These are phyloP conservation scores for Phellopilus nigrolimitatus DNA, from an alignment of 1,284 basidiomycete genomes.

Conservation along the genomic window DNA sequence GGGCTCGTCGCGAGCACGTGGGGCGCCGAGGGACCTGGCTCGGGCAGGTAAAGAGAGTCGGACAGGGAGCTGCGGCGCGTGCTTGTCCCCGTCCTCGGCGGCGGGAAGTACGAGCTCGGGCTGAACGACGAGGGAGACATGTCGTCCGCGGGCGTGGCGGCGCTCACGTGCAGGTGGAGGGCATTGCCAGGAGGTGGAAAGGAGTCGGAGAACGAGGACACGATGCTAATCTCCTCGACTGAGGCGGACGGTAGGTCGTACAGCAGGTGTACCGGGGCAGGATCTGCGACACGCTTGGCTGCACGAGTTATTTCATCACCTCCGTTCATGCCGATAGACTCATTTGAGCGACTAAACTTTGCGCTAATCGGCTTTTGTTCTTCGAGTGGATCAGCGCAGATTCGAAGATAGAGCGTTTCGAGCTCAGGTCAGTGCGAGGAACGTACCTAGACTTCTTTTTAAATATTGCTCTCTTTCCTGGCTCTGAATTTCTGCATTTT, in stretches of 20 bases:
- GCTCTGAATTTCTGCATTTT: too few species aligned
- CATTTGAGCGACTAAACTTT: background rate
- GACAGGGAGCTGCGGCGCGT: background rate
- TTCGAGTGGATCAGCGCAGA: too few species aligned
- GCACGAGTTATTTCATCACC: background rate
- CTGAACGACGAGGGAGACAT: too few species aligned
- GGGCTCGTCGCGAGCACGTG: background rate
- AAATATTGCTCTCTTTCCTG: too few species aligned
- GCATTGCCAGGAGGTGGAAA: constrained; percentile 2
- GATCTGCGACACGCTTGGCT: background rate
- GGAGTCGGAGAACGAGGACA: background rate
- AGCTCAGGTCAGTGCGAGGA: too few species aligned
- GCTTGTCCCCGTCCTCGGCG: background rate
- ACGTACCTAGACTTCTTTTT: too few species aligned
- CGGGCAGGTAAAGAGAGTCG: background rate
- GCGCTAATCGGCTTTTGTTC: too few species aligned
- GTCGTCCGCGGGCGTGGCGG: background rate
- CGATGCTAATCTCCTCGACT: background rate
- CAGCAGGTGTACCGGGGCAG: background rate
- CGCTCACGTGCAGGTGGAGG: constrained; percentile 4
- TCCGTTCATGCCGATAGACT: background rate
- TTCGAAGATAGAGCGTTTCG: too few species aligned
- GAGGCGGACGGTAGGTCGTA: constrained; percentile 1
- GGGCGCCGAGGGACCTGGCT: background rate
- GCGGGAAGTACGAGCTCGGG: too few species aligned